Percentiles rank a stretch among this genome's conserved stretches.
Evolutionary conservation across 2,329 filamentous ascomycete species (phyloP).

Genomic region (Trichoderma sp.): DNA sequence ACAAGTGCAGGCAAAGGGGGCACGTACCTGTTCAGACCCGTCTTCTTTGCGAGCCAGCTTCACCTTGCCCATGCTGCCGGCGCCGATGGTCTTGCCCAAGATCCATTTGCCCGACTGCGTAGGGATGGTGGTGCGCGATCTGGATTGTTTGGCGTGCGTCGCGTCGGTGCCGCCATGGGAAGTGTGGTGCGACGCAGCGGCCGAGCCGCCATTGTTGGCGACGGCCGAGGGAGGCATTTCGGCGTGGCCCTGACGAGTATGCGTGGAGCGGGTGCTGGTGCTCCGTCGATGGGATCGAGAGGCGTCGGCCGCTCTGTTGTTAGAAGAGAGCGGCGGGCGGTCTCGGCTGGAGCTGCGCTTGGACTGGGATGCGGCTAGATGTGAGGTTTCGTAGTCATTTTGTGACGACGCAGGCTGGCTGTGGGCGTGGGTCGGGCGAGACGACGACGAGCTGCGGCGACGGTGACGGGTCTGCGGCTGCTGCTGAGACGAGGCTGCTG

Average conservation of each 20-base stretch:
- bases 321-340: constrained; percentile 44
- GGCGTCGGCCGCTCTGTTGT: constrained; percentile 48
- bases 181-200: constrained; percentile 51
- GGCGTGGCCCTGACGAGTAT: constrained; percentile 39
- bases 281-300: constrained; percentile 47
- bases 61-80: constrained; percentile 98
- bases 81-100: constrained; percentile 93
- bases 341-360: constrained; percentile 68
- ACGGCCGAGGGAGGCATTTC: constrained; percentile 55
- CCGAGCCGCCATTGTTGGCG: constrained; percentile 55
- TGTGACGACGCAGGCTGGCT: constrained; percentile 48
- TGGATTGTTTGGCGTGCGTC: constrained; percentile 48
- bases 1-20: background rate
- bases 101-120: constrained; percentile 92
- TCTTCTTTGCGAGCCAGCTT: constrained; percentile 91
- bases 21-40: constrained; percentile 80
- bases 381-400: constrained; percentile 73
- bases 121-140: constrained; percentile 78
- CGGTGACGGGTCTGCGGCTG: constrained; percentile 39
- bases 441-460: constrained; percentile 45
- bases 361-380: constrained; percentile 61
- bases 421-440: constrained; percentile 40
- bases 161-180: constrained; percentile 43
- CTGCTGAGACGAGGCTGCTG: constrained; percentile 28
- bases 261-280: constrained; percentile 54